phyloP scores from a whole-genome alignment of 352 stramenopile genomes.

The Pythium phragmitis region DNA sequence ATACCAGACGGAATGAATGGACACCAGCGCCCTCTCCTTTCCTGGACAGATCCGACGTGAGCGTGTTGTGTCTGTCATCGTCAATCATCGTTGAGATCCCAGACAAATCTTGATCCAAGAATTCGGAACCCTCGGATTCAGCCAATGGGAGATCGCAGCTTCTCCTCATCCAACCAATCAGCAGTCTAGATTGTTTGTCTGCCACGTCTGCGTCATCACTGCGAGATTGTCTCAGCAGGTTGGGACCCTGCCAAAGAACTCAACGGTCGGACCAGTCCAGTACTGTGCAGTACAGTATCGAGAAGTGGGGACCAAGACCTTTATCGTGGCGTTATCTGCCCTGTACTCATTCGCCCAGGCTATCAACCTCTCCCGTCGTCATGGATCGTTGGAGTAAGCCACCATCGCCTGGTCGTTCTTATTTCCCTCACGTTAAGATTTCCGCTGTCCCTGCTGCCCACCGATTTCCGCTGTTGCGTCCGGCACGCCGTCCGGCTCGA shows the following conservation, averaged over 20 bases:
- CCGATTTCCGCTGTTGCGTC: background rate
- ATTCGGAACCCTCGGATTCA: slow-evolving; percentile 9
- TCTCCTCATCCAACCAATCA: background rate
- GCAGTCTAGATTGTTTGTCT: background rate
- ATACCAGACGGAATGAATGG: background rate
- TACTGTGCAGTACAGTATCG: too few species aligned
- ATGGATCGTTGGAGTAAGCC: background rate
- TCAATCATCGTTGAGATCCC: slow-evolving; percentile 3
- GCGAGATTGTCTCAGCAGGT: background rate
- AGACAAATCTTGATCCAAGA: slow-evolving; percentile 4
- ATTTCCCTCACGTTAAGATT: background rate
- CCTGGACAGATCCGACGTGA: background rate
- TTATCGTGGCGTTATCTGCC: too few species aligned
- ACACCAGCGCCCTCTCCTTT: background rate
- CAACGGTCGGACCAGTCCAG: too few species aligned
- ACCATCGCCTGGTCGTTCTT: background rate
- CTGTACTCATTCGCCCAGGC: too few species aligned
- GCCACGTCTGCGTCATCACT: background rate
- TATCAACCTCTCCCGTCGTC: background rate
- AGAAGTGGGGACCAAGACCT: too few species aligned
- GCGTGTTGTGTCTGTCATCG: background rate
- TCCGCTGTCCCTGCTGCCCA: background rate
- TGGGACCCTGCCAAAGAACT: too few species aligned
- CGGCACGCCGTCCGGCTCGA: slow-evolving; percentile 2
- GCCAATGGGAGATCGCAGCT: background rate